Evolutionary conservation across 805 yeast species (phyloP).

Genomic region (Zygoascus tannicola): DNA sequence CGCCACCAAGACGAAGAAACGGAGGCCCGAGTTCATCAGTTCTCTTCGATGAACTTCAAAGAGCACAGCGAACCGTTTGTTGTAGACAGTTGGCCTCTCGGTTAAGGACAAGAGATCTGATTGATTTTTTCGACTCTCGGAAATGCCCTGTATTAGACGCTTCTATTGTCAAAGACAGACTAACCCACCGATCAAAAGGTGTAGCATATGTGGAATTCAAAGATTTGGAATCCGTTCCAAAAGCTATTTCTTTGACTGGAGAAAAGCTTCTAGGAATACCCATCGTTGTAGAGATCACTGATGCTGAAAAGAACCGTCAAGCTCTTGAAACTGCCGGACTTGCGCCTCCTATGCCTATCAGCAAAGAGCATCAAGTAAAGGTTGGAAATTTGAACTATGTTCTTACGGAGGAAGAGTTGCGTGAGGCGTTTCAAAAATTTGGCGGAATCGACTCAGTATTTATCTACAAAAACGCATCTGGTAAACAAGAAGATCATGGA

Average conservation of each 20-base stretch:
- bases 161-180: constrained; percentile 27
- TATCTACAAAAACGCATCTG: constrained; percentile 62
- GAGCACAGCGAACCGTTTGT: constrained; percentile 29
- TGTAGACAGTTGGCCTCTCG: constrained; percentile 29
- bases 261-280: constrained; percentile 28
- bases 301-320: constrained; percentile 26
- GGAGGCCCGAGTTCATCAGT: background rate
- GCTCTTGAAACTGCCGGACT: constrained; percentile 16
- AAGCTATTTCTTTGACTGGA: constrained; percentile 28
- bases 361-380: constrained; percentile 9
- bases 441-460: constrained; percentile 77
- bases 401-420: constrained; percentile 61
- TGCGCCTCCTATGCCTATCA: constrained; percentile 1
- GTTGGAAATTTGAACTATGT: constrained; percentile 27
- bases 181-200: constrained; percentile 27
- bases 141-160: constrained; percentile 26
- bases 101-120: constrained; percentile 24
- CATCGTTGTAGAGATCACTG: constrained; percentile 26
- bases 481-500: background rate
- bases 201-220: constrained; percentile 30
- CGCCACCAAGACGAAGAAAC: background rate
- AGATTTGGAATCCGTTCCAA: constrained; percentile 21
- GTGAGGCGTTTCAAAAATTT: constrained; percentile 50
- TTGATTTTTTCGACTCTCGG: constrained; percentile 24
- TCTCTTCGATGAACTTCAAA: constrained; percentile 13